Conservation (phyloP, 2,329 filamentous ascomycete species). For the Lasiodiplodia citricola region DNA sequence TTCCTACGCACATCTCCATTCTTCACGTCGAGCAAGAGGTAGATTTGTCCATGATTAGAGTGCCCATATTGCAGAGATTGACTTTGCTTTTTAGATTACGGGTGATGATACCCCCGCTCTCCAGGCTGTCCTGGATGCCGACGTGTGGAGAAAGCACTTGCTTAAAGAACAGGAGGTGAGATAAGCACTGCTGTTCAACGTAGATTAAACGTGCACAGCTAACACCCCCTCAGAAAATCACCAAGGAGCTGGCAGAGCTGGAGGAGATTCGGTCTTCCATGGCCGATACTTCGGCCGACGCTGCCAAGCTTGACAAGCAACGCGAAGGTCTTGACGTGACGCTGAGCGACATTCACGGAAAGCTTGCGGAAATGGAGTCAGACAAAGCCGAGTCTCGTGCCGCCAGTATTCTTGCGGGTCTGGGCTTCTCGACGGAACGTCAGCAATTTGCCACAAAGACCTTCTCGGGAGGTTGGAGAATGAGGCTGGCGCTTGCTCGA, state of each 20-base stretch:
- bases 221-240: conserved; percentile 67
- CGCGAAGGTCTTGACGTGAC: conserved; percentile 90
- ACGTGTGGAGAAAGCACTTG: conserved; percentile 97
- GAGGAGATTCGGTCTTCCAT: conserved; percentile 78
- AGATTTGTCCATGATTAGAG: conserved; percentile 30
- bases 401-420: conserved; percentile 93
- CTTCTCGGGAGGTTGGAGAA: conserved; percentile 99
- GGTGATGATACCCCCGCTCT: conserved; percentile 95
- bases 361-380: conserved; percentile 97
- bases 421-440: conserved; percentile 92
- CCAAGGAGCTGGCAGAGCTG: conserved; percentile 73
- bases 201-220: conserved; percentile 3
- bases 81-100: conserved; percentile 66
- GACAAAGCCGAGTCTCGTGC: conserved; percentile 97
- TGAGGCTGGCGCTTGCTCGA: conserved; percentile 92
- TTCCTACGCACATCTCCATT: conserved; percentile 98
- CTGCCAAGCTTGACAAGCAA: conserved; percentile 81
- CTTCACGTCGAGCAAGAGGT: conserved; percentile 98
- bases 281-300: conserved; percentile 92
- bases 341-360: conserved; percentile 86
- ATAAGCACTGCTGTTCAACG: conserved; percentile 28
- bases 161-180: conserved; percentile 83
- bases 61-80: not conserved
- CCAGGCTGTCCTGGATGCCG: conserved; percentile 94
- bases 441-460: conserved; percentile 95